Base-by-base conservation (phyloP, 768 basidiomycete genomes). In the Trametes elegans region DNA sequence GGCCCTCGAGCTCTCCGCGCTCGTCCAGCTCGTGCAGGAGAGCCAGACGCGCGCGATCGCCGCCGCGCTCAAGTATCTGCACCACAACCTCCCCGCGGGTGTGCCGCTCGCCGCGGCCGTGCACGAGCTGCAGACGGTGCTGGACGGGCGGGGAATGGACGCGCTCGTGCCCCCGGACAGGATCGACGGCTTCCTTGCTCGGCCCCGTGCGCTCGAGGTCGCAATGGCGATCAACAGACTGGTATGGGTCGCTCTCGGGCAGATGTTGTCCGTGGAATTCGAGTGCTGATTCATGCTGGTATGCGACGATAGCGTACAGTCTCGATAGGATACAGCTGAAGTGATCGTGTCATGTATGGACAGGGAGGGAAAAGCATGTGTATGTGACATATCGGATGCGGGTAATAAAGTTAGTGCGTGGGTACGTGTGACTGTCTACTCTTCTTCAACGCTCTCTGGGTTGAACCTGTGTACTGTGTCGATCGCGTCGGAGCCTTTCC, bases 391-490 rank as follows among this genome's bases (percentile, higher is more conserved):
- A 35, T 11, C 34, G 11, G 13, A 35, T 35, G 18, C 7, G 24
- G 13, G 8, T 9, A 14, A 21, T n/a, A 19, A 34, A 18, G n/a
- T 29, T 5, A 18, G 28, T 31, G 51, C 24, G 27, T 41, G 34
- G 14, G 23, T 24, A 34, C 46, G 36, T 48, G 34, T 48, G 24
- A 42, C 21, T 19, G 27, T 26, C 42, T 49, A 50, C 36, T 31
- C 53, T 7, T 61, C 59, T 36, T 53, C 47, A 36, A 59, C 32
- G 19, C 19, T 45, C 39, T 58, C 53, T 9, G 60, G 57, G 43
- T 76, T 69, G 53, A 83, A 82, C 32, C 90, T 82, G 59, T 87
- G 86, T 39, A 91, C 90, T 10, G 92, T 93, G 57, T 89, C 82
- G 52, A 93, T 85, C 48, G 90, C 82, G 51, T 91, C 82, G 1